phyloP scores from a whole-genome alignment of 306 rosid genomes.

The Rosa chinensis region DNA sequence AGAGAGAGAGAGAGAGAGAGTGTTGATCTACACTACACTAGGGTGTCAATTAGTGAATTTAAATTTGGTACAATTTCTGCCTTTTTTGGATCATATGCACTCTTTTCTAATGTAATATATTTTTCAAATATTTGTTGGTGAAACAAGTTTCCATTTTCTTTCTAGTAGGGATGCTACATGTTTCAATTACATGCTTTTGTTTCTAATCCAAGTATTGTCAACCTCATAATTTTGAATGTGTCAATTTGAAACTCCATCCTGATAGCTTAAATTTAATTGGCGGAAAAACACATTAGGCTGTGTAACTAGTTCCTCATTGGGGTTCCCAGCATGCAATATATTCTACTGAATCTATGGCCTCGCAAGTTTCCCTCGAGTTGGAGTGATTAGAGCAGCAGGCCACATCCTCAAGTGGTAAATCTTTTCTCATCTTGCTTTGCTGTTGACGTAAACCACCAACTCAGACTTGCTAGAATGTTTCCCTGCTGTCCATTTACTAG shows the following conservation, averaged over 20 bases:
- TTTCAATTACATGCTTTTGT: not conserved
- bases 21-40: not conserved
- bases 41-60: not conserved
- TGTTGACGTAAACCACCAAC: not conserved
- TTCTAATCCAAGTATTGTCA: not conserved
- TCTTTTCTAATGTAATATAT: not conserved
- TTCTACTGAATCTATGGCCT: not conserved
- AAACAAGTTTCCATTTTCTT: not conserved
- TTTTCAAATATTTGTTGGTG: not conserved
- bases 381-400: not conserved
- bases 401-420: not conserved
- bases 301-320: not conserved
- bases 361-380: not conserved
- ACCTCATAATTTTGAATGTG: not conserved
- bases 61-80: not conserved
- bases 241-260: not conserved
- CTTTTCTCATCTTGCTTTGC: not conserved
- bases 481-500: not conserved
- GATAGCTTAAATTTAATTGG: not conserved
- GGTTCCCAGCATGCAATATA: not conserved
- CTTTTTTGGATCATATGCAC: not conserved
- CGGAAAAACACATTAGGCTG: not conserved
- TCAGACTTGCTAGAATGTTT: not conserved
- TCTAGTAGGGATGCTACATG: not conserved
- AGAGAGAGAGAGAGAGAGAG: too few relatives aligned